Conservation (phyloP, 495 filamentous ascomycete species). For the Tuber indicum region DNA sequence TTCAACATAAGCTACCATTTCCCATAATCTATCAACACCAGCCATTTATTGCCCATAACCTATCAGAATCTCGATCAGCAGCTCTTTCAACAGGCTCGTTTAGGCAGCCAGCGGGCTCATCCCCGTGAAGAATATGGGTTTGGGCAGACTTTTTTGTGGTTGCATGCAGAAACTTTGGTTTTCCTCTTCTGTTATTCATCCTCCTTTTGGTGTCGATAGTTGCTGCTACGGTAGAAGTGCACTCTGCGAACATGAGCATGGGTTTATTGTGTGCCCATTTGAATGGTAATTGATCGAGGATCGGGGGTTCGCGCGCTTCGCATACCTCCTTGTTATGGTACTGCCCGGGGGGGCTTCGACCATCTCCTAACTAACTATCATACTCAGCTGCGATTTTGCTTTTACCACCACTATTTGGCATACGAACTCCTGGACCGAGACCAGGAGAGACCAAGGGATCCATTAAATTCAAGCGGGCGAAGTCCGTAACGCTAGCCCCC, state of each 20-base stretch:
- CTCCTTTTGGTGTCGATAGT: not conserved
- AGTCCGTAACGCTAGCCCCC: not conserved
- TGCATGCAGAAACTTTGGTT: not conserved
- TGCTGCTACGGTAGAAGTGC: not conserved
- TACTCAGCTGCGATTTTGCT: not conserved
- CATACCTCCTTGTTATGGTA: not conserved
- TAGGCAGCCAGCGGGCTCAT: not conserved
- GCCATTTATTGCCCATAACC: not conserved
- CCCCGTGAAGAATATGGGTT: not conserved
- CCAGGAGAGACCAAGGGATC: not conserved
- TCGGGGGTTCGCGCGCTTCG: not conserved
- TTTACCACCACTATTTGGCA: no score
- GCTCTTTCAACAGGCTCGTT: not conserved
- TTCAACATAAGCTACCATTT: not conserved
- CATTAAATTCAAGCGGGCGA: not conserved
- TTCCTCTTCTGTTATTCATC: not conserved
- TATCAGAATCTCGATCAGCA: not conserved
- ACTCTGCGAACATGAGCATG: not conserved
- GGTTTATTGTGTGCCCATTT: not conserved
- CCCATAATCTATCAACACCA: not conserved
- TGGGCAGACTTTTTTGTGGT: not conserved
- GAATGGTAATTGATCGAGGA: not conserved
- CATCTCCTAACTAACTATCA: not conserved
- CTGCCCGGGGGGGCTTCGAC: not conserved
- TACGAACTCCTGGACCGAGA: not conserved